phyloP scores from a whole-genome alignment of 73 alveolate species.

The Loxodes magnus region DNA sequence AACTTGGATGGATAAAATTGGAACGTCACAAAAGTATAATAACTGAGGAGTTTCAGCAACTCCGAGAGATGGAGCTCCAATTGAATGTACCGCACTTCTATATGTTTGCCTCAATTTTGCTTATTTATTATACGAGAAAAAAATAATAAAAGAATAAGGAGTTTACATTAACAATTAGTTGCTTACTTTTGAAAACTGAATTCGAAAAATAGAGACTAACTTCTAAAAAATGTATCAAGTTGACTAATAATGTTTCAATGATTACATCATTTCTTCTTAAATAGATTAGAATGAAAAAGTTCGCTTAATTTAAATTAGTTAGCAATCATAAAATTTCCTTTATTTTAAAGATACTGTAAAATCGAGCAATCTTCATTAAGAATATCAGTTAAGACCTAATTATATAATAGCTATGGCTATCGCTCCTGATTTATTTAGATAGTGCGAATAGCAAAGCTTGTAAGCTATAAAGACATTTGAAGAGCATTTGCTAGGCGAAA shows the following conservation, averaged over 20 bases:
- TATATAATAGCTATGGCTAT: constrained; percentile 81
- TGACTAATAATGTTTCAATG: constrained; percentile 21
- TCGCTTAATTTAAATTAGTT: constrained; percentile 16
- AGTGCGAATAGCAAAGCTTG: constrained; percentile 57
- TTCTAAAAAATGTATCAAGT: constrained; percentile 69
- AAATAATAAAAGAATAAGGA: constrained; percentile 15
- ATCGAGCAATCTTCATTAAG: constrained; percentile 59
- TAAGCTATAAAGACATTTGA: constrained; percentile 46
- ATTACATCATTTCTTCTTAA: constrained; percentile 16
- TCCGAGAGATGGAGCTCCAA: constrained; percentile 97
- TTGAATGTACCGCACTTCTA: constrained; percentile 78
- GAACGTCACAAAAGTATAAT: constrained; percentile 76
- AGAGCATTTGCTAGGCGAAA: constrained; percentile 9
- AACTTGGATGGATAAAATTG: constrained; percentile 99
- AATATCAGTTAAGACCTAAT: constrained; percentile 84
- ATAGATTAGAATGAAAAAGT: constrained; percentile 13
- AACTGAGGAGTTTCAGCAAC: constrained; percentile 95
- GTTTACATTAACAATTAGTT: constrained; percentile 40
- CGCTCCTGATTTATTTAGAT: constrained; percentile 84
- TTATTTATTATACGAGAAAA: constrained; percentile 7
- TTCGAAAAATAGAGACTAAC: constrained; percentile 39
- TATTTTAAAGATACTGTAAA: constrained; percentile 48
- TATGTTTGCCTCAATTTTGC: constrained; percentile 63
- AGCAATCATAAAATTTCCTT: too few relatives aligned
- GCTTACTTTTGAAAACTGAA: constrained; percentile 64